Base-by-base conservation (phyloP, 306 rosid genomes). In the Purshia tridentata region DNA sequence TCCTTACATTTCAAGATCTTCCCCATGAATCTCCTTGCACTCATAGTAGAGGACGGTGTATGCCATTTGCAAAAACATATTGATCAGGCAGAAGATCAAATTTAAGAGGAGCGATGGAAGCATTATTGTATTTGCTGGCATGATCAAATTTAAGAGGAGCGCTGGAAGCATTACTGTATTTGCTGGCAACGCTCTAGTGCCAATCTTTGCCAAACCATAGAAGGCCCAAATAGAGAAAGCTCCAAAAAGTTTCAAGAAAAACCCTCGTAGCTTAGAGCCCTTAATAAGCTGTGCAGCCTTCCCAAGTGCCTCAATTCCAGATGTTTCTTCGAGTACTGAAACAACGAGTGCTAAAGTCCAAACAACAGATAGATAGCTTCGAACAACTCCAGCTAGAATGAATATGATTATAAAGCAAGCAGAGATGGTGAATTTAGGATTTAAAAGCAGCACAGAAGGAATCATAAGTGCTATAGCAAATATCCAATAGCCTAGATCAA, bases 21-120 rank as follows among this genome's bases (percentile, higher is more conserved):
- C 76, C 58, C 76, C 83, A 48, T 75, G 72, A 57, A 9, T 58
- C 69, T 78, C 50, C 86, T 75, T 75, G 78, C 83, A 78, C 16
- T 18, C n/a, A 62, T 72, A 29, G 76, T 82, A 82, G 23, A 78
- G 57, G 6, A 75, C 72, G 8, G 83, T 75, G 55, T 39, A 74
- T 4, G 67, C 76, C 75, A 55, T 75, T 44, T 52, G 49, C 9
- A 8, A 23, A 13, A 23, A 52, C 53, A 76, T 57, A 35, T 11
- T 23, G 15, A 73, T 29, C 47, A 73, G 15, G 23, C 45, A 61
- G 1, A 3, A 4, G 1, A 48, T 12, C 29, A 23, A 23, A 23
- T 1, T 23, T 23, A 23, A 0, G 29, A 23, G 29, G 29, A 23
- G 29, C 2, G 29, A 2, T 23, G 29, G 29, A 23, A 23, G 29